phyloP scores from a whole-genome alignment of 805 yeast genomes.

The Ogataea chonburiensis region DNA sequence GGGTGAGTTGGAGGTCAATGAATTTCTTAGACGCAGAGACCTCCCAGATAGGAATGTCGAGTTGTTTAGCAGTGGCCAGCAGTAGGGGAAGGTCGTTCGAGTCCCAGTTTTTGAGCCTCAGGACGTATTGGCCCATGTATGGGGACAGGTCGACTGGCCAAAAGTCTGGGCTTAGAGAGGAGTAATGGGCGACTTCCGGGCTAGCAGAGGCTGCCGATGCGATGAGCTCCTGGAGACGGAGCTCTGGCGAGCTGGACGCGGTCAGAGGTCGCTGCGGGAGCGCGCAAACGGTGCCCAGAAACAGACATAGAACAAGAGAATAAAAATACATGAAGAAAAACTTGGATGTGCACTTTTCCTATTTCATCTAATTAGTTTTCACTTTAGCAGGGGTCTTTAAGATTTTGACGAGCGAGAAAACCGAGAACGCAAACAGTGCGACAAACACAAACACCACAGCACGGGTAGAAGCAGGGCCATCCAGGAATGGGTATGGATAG shows the following conservation, averaged over 20 bases:
- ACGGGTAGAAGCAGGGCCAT: conserved; percentile 47
- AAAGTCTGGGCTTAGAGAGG: conserved; percentile 27
- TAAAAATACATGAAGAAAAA: conserved; percentile 5
- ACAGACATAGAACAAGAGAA: conserved; percentile 2
- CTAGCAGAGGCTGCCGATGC: not conserved
- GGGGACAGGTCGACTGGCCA: conserved; percentile 42
- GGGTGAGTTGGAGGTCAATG: conserved; percentile 43
- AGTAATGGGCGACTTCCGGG: conserved; percentile 29
- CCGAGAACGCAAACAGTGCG: conserved; percentile 36
- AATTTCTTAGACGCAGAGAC: conserved; percentile 38
- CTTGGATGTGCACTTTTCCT: not conserved
- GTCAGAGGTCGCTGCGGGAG: conserved; percentile 6
- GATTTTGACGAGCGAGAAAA: conserved; percentile 25
- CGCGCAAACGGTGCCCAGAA: not conserved
- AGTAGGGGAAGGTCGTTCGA: conserved; percentile 23
- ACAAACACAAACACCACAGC: conserved; percentile 49
- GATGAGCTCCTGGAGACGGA: not conserved
- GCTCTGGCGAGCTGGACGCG: not conserved
- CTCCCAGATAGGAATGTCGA: conserved; percentile 49
- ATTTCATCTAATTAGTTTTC: not conserved
- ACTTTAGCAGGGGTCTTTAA: conserved; percentile 4
- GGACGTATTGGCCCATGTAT: conserved; percentile 44
- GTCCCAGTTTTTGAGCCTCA: conserved; percentile 39
- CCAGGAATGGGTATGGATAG: conserved; percentile 69
- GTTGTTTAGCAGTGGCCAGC: conserved; percentile 22